These are phyloP conservation scores for Macaranga tanarius DNA, from an alignment of 441 rosid species.

Conservation along the genomic window DNA sequence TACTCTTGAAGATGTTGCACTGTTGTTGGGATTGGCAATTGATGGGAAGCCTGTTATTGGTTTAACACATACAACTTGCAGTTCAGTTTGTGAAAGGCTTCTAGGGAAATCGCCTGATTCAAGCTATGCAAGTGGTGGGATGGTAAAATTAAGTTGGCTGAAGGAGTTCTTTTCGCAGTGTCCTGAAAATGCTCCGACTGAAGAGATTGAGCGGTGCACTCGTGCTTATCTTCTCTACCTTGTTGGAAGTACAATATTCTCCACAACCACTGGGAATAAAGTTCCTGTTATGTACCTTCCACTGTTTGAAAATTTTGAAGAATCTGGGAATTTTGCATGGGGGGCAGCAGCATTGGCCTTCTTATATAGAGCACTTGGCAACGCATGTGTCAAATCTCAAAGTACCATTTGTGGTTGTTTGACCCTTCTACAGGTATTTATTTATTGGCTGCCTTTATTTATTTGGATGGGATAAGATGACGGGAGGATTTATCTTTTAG, in stretches of 20 bases:
- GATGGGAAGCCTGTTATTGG: constrained; percentile 97
- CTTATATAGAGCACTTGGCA: constrained; percentile 94
- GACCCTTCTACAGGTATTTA: constrained; percentile 75
- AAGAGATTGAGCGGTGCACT: constrained; percentile 67
- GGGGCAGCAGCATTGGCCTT: constrained; percentile 95
- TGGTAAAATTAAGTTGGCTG: constrained; percentile 99
- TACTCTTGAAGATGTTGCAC: constrained; percentile 78
- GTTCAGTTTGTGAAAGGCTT: constrained; percentile 61
- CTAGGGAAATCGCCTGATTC: constrained; percentile 71
- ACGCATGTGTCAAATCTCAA: constrained; percentile 94
- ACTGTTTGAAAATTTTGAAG: constrained; percentile 75
- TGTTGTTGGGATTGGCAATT: constrained; percentile 81
- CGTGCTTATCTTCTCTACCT: constrained; percentile 94
- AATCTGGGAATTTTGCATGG: constrained; percentile 87
- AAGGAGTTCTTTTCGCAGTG: constrained; percentile 84
- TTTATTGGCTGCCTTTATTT: constrained; percentile 9
- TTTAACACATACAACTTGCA: constrained; percentile 69
- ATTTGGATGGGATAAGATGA: constrained; percentile 6
- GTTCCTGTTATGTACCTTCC: constrained; percentile 99
- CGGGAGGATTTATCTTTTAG: constrained; percentile 6
- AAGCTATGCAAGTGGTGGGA: constrained; percentile 81
- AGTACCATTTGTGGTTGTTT: constrained; percentile 97
- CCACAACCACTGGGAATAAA: constrained; percentile 97
- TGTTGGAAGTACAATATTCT: constrained; percentile 93
- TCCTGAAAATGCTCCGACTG: constrained; percentile 58